Conservation (phyloP, 2,329 filamentous ascomycete species). For the Cercospora zeae-maydis region DNA sequence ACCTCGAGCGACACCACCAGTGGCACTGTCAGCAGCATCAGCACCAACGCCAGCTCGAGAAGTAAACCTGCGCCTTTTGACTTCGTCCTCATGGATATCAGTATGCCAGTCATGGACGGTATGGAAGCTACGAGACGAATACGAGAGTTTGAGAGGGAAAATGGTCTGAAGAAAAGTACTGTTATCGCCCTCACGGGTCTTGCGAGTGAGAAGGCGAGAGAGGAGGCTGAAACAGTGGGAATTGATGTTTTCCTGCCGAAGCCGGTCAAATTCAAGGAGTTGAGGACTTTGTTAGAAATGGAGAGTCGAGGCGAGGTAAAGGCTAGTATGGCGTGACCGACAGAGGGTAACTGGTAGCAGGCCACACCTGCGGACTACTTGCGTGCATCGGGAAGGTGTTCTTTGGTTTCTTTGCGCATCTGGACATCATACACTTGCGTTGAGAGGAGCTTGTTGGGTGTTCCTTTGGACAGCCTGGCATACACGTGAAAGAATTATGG, state of each 20-base stretch:
- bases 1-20: neutral
- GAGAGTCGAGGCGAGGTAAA: neutral
- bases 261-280: constrained; percentile 30
- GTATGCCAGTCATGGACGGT: constrained; percentile 39
- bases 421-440: neutral
- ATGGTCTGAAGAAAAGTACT: constrained; percentile 13
- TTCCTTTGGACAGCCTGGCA: neutral
- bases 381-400: neutral
- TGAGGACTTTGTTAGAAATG: constrained; percentile 23
- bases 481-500: neutral
- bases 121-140: constrained; percentile 32
- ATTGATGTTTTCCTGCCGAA: constrained; percentile 36
- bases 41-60: neutral
- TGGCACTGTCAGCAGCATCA: neutral
- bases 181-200: constrained; percentile 33
- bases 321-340: constrained; percentile 3
- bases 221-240: constrained; percentile 29
- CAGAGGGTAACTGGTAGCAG: neutral
- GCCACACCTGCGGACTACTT: neutral
- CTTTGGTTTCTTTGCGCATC: neutral
- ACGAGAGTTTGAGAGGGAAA: constrained; percentile 28
- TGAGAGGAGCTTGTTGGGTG: neutral
- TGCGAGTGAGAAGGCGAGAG: constrained; percentile 28
- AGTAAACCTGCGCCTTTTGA: constrained; percentile 15
- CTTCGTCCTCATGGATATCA: constrained; percentile 49